These are phyloP conservation scores for Salvia rosmarinus DNA, from an alignment of 257 asterid genomes.

Conservation along the genomic window DNA sequence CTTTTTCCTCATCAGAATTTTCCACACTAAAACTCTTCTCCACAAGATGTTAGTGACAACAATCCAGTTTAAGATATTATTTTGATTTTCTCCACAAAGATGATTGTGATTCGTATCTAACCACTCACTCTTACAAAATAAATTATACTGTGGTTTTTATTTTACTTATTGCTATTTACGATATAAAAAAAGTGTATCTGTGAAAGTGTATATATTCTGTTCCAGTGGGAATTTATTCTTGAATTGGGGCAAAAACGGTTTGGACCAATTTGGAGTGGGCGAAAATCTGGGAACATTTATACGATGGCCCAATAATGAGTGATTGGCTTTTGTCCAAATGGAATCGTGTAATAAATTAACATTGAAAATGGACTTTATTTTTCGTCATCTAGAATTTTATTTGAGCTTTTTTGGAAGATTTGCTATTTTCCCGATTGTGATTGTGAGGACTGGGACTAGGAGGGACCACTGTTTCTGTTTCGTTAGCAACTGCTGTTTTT, in stretches of 20 bases:
- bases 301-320: constrained; percentile 32
- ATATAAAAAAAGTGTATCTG: not conserved
- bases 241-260: constrained; percentile 27
- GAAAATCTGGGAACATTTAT: constrained; percentile 20
- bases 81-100: too few relatives aligned
- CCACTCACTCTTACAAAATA: too few relatives aligned
- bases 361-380: too few relatives aligned
- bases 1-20: too few relatives aligned
- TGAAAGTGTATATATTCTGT: not conserved
- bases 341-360: constrained; percentile 37
- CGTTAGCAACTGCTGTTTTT: not conserved
- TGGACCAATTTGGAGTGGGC: constrained; percentile 24
- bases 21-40: too few relatives aligned
- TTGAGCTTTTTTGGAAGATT: constrained; percentile 22
- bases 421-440: constrained; percentile 1
- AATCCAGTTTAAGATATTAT: not conserved
- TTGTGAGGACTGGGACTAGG: too few relatives aligned
- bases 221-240: constrained; percentile 13
- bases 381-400: constrained; percentile 28
- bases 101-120: too few relatives aligned
- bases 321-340: constrained; percentile 31
- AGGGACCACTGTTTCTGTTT: constrained; percentile 20
- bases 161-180: not conserved
- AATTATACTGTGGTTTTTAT: too few relatives aligned
- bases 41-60: too few relatives aligned